These are phyloP conservation scores for Zasmidium angulare DNA, from an alignment of 2,329 filamentous ascomycete species.

Conservation along the genomic window DNA sequence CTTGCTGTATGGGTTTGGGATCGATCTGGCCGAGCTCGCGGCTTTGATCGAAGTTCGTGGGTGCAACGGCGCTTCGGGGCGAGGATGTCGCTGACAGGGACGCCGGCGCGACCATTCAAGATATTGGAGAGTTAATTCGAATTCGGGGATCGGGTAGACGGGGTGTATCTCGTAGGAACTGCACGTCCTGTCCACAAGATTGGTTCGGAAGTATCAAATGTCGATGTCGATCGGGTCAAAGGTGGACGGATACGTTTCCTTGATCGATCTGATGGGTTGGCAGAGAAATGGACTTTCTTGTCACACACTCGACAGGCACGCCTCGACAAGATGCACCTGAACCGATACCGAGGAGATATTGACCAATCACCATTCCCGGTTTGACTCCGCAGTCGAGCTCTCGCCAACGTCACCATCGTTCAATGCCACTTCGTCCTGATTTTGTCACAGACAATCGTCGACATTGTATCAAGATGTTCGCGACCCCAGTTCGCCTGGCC, in stretches of 20 bases:
- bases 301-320: no score
- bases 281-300: no score
- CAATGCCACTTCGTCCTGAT: neutral
- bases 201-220: no score
- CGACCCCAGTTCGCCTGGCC: slow-evolving; percentile 21
- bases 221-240: no score
- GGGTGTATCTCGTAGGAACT: no score
- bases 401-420: neutral
- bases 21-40: slow-evolving; percentile 31
- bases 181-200: no score
- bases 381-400: neutral
- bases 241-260: no score
- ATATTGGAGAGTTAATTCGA: neutral
- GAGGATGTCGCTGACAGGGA: slow-evolving; percentile 4
- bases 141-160: no score
- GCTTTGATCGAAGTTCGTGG: neutral
- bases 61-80: neutral
- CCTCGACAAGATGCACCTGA: no score
- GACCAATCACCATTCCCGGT: neutral
- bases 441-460: neutral
- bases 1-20: slow-evolving; percentile 13
- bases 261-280: no score
- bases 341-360: no score
- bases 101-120: slow-evolving; percentile 6
- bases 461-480: slow-evolving; percentile 15